Percentiles rank a stretch among this genome's conserved stretches.
Conservation (phyloP, 495 filamentous ascomycete species). For the Neurospora intermedia region DNA sequence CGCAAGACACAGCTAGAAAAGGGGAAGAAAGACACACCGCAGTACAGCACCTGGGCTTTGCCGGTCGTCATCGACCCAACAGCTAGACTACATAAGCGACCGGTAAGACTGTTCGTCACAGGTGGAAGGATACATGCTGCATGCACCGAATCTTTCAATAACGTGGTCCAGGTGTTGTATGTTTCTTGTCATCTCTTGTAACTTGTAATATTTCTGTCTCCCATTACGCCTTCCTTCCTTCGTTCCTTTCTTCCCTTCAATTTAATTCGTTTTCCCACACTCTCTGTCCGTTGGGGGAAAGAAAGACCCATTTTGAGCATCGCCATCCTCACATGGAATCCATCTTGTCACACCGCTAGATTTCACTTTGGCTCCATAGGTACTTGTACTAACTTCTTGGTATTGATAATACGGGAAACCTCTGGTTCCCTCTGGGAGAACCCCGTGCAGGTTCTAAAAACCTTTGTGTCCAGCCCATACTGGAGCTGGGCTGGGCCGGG, state of each 20-base stretch:
- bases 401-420: neutral
- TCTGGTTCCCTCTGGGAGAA: too few species aligned
- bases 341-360: neutral
- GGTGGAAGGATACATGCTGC: neutral
- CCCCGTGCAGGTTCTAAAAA: too few species aligned
- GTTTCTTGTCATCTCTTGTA: neutral
- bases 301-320: neutral
- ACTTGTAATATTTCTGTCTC: neutral
- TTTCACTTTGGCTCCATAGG: neutral
- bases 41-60: conserved; percentile 16
- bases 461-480: neutral
- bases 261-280: neutral
- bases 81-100: conserved; percentile 25
- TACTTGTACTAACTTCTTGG: neutral
- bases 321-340: neutral
- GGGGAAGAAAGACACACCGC: conserved; percentile 4
- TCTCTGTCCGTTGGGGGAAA: neutral
- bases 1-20: neutral
- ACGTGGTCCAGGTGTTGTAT: neutral
- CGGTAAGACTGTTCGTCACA: neutral
- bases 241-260: neutral
- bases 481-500: neutral
- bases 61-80: conserved; percentile 36
- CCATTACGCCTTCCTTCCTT: neutral
- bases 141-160: neutral